Base-by-base conservation (phyloP, 805 yeast species). In the Candida pini region DNA sequence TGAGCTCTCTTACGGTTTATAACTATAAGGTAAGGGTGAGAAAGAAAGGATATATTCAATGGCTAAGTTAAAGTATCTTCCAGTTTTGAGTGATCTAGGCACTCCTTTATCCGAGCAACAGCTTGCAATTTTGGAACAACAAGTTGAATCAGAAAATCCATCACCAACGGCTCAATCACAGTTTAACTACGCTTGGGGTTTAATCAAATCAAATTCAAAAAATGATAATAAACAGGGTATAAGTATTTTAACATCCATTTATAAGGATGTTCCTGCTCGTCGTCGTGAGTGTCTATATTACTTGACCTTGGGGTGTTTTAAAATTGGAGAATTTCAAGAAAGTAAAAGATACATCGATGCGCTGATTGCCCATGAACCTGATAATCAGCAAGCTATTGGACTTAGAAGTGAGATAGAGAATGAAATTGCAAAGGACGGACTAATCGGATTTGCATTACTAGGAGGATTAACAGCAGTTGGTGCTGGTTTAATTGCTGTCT, bases 141-240 rank as follows among this genome's bases (percentile, higher is more conserved):
- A 87, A 50, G 87, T 85, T 26, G 73, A 77, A 18, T 67, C 81
- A 2, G 97, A 92, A 55, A 79, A 83, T 21, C 95, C 92, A 5
- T 66, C 71, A 26, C 88, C 86, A 0, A 70, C 89, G 0, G 71
- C 84, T 0, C 97, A 88, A 57, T 81, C 96, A 2, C 74, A 78
- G 38, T 92, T 92, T 70, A 92, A 94, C 60, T 85, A 84, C 49
- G 95, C 97, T 0, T 92, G 99, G 98, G 98, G 94, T 4, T 66
- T 92, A 33, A 75, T 94, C 43, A 89, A 87, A 56, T 78, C 95
- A 2, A 54, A 59, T 33, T 67, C 69, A 32, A 65, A 68, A 16
- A 69, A 66, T 26, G 81, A 84, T 41, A 94, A 85, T 52, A 70
- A 81, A 47, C 68, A 81, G 33, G 99, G 97, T 0, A 76, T 92